Conservation (phyloP, 148 eudicot species). For the Arctostaphylos glauca region DNA sequence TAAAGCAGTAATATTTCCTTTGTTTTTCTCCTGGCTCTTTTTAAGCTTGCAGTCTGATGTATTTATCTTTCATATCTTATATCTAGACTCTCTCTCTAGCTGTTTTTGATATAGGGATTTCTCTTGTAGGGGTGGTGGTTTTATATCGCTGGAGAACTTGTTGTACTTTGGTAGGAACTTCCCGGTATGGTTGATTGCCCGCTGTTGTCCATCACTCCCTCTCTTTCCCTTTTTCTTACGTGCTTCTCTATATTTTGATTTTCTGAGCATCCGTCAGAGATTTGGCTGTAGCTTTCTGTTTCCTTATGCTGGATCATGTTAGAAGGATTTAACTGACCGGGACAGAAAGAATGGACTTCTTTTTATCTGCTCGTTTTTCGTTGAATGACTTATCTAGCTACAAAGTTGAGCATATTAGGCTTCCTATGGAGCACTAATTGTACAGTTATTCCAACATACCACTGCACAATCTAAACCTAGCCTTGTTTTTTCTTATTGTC, state of each 20-base stretch:
- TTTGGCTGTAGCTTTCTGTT: not conserved
- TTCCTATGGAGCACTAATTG: not conserved
- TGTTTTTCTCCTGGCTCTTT: not conserved
- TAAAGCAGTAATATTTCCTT: slow-evolving; percentile 19
- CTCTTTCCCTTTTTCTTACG: not conserved
- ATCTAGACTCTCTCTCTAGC: not conserved
- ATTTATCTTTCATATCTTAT: not conserved
- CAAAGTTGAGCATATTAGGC: not conserved
- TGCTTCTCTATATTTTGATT: not conserved
- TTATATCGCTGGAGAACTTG: slow-evolving; percentile 88
- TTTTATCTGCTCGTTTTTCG: not conserved
- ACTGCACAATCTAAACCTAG: not conserved
- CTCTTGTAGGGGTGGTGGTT: slow-evolving; percentile 87
- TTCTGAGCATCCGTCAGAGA: not conserved
- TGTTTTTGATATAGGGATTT: slow-evolving; percentile 16
- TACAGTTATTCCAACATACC: too few species aligned
- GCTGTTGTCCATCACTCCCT: not conserved
- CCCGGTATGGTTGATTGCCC: slow-evolving; percentile 49
- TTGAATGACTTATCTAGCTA: not conserved
- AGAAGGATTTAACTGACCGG: not conserved
- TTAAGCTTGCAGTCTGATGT: slow-evolving; percentile 5
- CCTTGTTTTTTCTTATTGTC: not conserved
- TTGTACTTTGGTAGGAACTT: slow-evolving; percentile 74
- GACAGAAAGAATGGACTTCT: not conserved
- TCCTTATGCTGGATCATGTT: slow-evolving; percentile 1